Percentiles rank a stretch among this genome's conserved stretches.
These are phyloP conservation scores for Xerocomus brunneocitrinus DNA, from an alignment of 768 basidiomycete genomes.

Conservation along the genomic window DNA sequence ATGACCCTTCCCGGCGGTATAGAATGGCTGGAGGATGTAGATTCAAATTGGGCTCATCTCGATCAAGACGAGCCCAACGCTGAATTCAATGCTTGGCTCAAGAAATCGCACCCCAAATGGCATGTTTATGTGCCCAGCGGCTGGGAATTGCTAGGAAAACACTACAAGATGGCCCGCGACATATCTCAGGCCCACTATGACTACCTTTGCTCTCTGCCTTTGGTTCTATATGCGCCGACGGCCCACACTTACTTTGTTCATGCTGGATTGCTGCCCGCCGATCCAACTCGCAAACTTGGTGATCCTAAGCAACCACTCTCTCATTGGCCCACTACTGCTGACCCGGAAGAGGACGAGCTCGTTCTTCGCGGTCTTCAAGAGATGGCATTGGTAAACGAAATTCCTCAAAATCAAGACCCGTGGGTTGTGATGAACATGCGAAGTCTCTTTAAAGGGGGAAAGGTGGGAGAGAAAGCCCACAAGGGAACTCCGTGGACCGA, in stretches of 20 bases:
- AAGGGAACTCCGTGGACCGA: conserved; percentile 72
- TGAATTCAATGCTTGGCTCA: conserved; percentile 37
- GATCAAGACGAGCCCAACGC: conserved; percentile 23
- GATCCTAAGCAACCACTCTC: conserved; percentile 68
- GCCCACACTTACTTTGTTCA: conserved; percentile 79
- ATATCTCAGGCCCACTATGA: conserved; percentile 58
- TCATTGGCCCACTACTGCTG: conserved; percentile 42
- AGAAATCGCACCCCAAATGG: conserved; percentile 38
- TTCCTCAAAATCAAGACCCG: conserved; percentile 75
- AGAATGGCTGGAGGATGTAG: conserved; percentile 54
- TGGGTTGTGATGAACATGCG: conserved; percentile 54
- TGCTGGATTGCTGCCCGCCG: conserved; percentile 72
- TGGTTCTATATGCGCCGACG: conserved; percentile 68
- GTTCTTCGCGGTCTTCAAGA: conserved; percentile 61
- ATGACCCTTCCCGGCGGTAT: conserved; percentile 34
- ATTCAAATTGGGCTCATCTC: conserved; percentile 38
- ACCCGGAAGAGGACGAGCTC: conserved; percentile 15
- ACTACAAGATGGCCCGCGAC: conserved; percentile 68
- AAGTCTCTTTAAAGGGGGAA: conserved; percentile 36
- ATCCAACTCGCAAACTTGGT: conserved; percentile 51
- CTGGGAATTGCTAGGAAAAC: conserved; percentile 73
- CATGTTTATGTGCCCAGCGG: conserved; percentile 52
- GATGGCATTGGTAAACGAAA: conserved; percentile 52
- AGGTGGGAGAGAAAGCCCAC: conserved; percentile 20
- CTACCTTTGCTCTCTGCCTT: conserved; percentile 75